phyloP scores from a whole-genome alignment of 108 stramenopile genomes.

The Schizochytrium sp. region DNA sequence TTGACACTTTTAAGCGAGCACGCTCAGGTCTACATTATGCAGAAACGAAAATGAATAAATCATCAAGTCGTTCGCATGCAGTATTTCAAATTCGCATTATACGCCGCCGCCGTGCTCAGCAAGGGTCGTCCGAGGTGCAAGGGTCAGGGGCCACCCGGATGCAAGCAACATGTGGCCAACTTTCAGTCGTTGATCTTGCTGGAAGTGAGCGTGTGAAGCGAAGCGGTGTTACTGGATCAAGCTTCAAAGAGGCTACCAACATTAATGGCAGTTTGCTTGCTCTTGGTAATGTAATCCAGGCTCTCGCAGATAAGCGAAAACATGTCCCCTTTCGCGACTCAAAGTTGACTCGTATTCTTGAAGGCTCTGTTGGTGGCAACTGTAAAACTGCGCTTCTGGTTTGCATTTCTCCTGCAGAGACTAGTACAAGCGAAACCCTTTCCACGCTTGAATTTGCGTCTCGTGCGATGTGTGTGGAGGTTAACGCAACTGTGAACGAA shows the following conservation, averaged over 20 bases:
- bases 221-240: conserved; percentile 59
- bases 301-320: conserved; percentile 64
- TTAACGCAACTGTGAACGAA: conserved; percentile 55
- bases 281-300: conserved; percentile 69
- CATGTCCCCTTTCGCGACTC: conserved; percentile 67
- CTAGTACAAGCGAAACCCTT: conserved; percentile 49
- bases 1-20: conserved; percentile 8
- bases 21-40: conserved; percentile 49
- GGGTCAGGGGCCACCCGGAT: neutral
- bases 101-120: conserved; percentile 5
- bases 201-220: conserved; percentile 65
- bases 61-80: conserved; percentile 62
- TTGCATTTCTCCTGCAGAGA: conserved; percentile 38
- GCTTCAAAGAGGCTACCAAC: conserved; percentile 64
- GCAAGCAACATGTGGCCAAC: neutral
- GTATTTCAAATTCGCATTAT: conserved; percentile 61
- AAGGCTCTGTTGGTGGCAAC: conserved; percentile 61
- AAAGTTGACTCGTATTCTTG: conserved; percentile 50
- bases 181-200: conserved; percentile 65
- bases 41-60: conserved; percentile 67
- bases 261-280: conserved; percentile 67
- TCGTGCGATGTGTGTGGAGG: conserved; percentile 58
- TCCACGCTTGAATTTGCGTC: conserved; percentile 50
- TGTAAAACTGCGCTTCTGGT: conserved; percentile 34
- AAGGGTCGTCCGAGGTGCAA: neutral